phyloP scores from a whole-genome alignment of 2,329 filamentous ascomycete species.

The Xylariales sp. region DNA sequence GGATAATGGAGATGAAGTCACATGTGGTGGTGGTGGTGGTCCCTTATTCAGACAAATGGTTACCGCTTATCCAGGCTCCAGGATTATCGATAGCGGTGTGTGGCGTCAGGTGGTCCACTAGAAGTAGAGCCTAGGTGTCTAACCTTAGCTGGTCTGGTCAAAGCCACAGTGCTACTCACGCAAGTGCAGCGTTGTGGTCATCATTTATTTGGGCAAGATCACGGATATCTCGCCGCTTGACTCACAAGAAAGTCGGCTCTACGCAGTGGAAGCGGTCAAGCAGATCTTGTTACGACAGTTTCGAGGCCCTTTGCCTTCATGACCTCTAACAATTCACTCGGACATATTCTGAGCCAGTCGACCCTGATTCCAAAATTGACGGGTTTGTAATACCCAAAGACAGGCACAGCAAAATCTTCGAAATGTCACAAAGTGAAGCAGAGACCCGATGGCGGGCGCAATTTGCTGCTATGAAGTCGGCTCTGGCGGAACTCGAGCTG shows the following conservation, averaged over 20 bases:
- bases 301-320: no score
- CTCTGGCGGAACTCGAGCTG: slow-evolving; percentile 68
- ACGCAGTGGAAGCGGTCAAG: no score
- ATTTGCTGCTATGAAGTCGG: slow-evolving; percentile 78
- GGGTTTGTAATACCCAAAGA: no score
- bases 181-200: no score
- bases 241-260: no score
- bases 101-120: background rate
- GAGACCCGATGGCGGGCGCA: slow-evolving; percentile 76
- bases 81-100: slow-evolving; percentile 6
- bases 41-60: background rate
- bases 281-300: no score
- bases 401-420: no score
- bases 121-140: no score
- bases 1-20: slow-evolving; percentile 5
- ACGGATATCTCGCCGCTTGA: no score
- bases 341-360: background rate
- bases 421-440: slow-evolving; percentile 29
- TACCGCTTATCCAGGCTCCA: slow-evolving; percentile 1
- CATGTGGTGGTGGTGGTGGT: slow-evolving; percentile 1
- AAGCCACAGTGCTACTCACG: background rate
- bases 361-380: background rate
- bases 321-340: no score
- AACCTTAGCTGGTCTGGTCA: no score
- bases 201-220: no score